These are phyloP conservation scores for Teratosphaeria pseudoeucalypti DNA, from an alignment of 2,329 filamentous ascomycete genomes.

Conservation along the genomic window DNA sequence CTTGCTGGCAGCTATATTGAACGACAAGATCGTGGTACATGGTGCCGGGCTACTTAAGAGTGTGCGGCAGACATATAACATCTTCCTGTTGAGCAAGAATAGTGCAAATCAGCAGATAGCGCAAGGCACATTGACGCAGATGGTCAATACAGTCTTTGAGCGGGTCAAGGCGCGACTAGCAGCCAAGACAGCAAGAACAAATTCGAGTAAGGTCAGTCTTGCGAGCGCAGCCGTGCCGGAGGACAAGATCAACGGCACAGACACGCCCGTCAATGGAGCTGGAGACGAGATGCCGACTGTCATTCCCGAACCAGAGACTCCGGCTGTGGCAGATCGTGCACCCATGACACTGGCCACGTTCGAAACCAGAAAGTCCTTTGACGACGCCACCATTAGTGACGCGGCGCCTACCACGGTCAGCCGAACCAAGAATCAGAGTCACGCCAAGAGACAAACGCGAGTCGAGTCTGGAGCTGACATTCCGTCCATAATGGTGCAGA, in stretches of 20 bases:
- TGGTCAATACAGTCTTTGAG: slow-evolving; percentile 97
- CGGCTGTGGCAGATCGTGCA: slow-evolving; percentile 26
- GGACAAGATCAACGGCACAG: slow-evolving; percentile 21
- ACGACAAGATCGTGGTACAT: slow-evolving; percentile 98
- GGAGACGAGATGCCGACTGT: slow-evolving; percentile 26
- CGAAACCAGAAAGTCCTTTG: slow-evolving; percentile 55
- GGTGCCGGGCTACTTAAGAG: slow-evolving; percentile 92
- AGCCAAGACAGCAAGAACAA: slow-evolving; percentile 70
- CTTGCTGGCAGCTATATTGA: slow-evolving; percentile 83
- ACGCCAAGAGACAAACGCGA: slow-evolving; percentile 20
- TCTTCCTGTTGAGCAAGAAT: slow-evolving; percentile 89
- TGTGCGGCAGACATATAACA: slow-evolving; percentile 96
- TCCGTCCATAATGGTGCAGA: slow-evolving; percentile 26
- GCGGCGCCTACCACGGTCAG: slow-evolving; percentile 59
- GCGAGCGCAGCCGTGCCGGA: slow-evolving; percentile 20
- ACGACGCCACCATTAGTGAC: slow-evolving; percentile 55
- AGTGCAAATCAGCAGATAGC: slow-evolving; percentile 94
- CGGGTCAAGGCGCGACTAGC: slow-evolving; percentile 77
- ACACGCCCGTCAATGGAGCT: slow-evolving; percentile 16
- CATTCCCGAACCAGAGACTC: slow-evolving; percentile 10
- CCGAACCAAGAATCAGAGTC: slow-evolving; percentile 38
- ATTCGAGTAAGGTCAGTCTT: slow-evolving; percentile 36
- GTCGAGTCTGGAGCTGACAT: slow-evolving; percentile 36
- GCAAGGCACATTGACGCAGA: slow-evolving; percentile 92
- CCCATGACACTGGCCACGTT: slow-evolving; percentile 61